Evolutionary conservation across 2,329 filamentous ascomycete genomes (phyloP).

Genomic region (Venturia oleaginea): DNA sequence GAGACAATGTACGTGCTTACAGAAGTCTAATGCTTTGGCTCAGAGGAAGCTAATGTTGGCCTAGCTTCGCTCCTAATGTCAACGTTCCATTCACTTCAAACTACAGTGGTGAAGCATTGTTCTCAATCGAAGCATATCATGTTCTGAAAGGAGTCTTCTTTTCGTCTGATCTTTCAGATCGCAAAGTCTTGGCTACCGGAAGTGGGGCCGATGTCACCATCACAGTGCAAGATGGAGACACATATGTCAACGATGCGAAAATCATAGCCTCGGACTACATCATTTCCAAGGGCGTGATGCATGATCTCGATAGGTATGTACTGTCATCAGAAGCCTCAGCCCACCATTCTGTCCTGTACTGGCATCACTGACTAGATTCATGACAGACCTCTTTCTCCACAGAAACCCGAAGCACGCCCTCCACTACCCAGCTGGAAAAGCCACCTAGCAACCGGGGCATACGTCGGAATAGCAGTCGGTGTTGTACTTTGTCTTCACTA

Average conservation of each 20-base stretch:
- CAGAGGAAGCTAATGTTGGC: not conserved
- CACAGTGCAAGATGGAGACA: not conserved
- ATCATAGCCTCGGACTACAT: not conserved
- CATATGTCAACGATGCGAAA: constrained; percentile 4
- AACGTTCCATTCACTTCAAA: not conserved
- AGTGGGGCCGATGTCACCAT: not conserved
- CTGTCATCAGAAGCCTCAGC: not conserved
- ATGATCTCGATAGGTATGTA: not conserved
- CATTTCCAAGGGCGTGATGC: not conserved
- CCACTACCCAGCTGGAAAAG: not conserved
- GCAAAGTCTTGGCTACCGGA: not conserved
- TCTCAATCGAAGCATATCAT: not conserved
- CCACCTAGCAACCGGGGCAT: not conserved
- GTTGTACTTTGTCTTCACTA: not conserved
- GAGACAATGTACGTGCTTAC: not conserved
- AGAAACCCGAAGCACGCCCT: not conserved
- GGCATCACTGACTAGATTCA: not conserved
- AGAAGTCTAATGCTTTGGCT: not conserved
- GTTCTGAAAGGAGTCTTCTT: not conserved
- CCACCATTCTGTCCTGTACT: not conserved
- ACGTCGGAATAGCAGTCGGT: not conserved
- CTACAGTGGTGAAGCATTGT: not conserved
- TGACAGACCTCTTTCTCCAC: not conserved
- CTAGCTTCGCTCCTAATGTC: not conserved
- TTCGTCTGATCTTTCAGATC: not conserved